Percentiles rank a stretch among this genome's conserved stretches.
Conservation (phyloP, 2,329 filamentous ascomycete species). For the Cercospora beticola region DNA sequence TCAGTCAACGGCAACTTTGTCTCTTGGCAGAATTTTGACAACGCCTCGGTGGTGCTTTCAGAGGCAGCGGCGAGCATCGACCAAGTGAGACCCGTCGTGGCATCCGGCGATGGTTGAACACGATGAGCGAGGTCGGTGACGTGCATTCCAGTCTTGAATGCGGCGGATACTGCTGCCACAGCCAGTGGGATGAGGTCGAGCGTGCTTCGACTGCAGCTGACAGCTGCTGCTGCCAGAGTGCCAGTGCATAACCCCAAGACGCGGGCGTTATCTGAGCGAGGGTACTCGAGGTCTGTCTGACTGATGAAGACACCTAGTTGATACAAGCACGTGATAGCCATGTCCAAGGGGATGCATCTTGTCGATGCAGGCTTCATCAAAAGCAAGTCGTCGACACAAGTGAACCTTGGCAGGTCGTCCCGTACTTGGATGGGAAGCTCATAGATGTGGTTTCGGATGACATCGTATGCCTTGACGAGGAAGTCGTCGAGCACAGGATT, state of each 20-base stretch:
- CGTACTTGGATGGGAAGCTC: neutral
- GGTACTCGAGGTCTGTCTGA: neutral
- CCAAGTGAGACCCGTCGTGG: neutral
- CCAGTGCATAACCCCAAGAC: neutral
- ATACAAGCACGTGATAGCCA: slow-evolving; percentile 7
- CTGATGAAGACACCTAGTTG: slow-evolving; percentile 6
- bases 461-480: slow-evolving; percentile 7
- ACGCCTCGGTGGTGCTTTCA: neutral
- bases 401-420: slow-evolving; percentile 8
- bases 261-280: neutral
- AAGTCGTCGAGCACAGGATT: slow-evolving; percentile 12
- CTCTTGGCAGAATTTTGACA: slow-evolving; percentile 4
- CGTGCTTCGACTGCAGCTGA: neutral
- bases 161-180: neutral
- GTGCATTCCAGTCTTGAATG: neutral
- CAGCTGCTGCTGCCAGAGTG: neutral
- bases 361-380: neutral
- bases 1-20: slow-evolving; percentile 11
- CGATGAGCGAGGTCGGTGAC: slow-evolving; percentile 7
- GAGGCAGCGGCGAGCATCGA: slow-evolving; percentile 5
- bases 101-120: slow-evolving; percentile 3
- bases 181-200: neutral
- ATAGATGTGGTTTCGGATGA: slow-evolving; percentile 1
- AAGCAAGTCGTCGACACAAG: slow-evolving; percentile 5
- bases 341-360: slow-evolving; percentile 7